phyloP scores from a whole-genome alignment of 2,329 filamentous ascomycete genomes.

The Apiospora rasikravindrae region DNA sequence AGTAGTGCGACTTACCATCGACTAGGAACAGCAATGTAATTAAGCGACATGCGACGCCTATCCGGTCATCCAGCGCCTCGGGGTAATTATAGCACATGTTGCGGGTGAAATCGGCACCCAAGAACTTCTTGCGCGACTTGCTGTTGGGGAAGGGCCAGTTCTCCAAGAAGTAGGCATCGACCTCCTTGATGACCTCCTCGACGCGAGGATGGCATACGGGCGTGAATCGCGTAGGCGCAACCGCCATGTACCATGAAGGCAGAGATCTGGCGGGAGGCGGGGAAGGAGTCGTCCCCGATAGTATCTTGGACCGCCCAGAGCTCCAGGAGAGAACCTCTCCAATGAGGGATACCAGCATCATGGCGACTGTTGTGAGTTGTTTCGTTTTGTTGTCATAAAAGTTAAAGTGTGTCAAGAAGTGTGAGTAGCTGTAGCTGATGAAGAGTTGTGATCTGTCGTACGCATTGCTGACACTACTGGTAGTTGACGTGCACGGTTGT shows the following conservation, averaged over 20 bases:
- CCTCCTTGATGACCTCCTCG: slow-evolving; percentile 36
- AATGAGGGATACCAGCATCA: not conserved
- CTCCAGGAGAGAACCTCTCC: not conserved
- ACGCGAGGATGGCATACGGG: slow-evolving; percentile 33
- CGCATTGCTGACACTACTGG: not conserved
- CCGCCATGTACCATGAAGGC: slow-evolving; percentile 12
- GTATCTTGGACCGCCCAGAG: not conserved
- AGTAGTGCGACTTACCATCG: slow-evolving; percentile 42
- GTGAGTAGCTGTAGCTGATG: not conserved
- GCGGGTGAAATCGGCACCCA: slow-evolving; percentile 39
- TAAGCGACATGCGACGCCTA: slow-evolving; percentile 44
- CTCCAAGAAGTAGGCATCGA: slow-evolving; percentile 45
- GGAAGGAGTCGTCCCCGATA: not conserved
- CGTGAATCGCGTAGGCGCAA: not conserved
- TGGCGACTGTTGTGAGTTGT: not conserved
- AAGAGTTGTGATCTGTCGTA: too few relatives aligned
- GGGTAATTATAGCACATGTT: slow-evolving; percentile 48
- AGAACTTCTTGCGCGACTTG: slow-evolving; percentile 40
- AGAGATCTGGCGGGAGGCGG: not conserved
- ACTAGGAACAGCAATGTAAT: slow-evolving; percentile 48
- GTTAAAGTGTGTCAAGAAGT: not conserved
- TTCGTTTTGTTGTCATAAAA: not conserved
- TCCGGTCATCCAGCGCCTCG: slow-evolving; percentile 43
- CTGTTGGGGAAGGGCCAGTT: slow-evolving; percentile 44
- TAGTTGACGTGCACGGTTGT: not conserved